Evolutionary conservation across 352 stramenopile genomes (phyloP), one percentile per base, ranked within the genome.

Genomic region (Aphanomyces invadans): DNA sequence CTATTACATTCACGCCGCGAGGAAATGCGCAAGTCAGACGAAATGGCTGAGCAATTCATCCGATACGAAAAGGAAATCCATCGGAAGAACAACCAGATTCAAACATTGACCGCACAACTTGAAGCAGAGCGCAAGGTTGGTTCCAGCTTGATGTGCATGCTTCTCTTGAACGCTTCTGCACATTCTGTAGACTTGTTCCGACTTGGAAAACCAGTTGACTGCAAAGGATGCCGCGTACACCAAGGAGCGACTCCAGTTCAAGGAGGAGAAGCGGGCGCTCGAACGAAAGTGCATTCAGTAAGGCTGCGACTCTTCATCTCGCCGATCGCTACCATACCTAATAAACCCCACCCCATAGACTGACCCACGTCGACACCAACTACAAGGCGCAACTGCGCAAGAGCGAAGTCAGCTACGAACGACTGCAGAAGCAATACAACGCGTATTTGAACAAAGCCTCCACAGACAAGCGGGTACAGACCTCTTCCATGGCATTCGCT

Each of bases 331-430:
- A n/a, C n/a, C n/a, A n/a, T n/a, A n/a, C n/a, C n/a, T n/a, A 19
- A 64, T 29, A 38, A 48, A 36, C 26, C n/a, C 42, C 21, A 29
- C 55, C 2, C 23, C 17, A 0, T 51, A 84, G 78, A 33, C 61
- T 92, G 56, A 81, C 90, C 70, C 82, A 83, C 7, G 76, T 89
- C 4, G 81, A 90, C 67, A 88, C 81, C 29, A 78, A 78, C 7
- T 90, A 78, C 62, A 90, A 89, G 51, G 77, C 84, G 3, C 81
- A 92, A 51, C 32, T 92, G 59, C 75, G 82, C 25, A 77, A 76
- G 38, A 90, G 89, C 61, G 84, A 92, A 66, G 73, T 83, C 33
- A 78, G 89, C 36, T 90, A 91, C 70, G 78, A 87, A 57, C 75
- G 84, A 4, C 65, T 92, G 12, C 75, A 78, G 44, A 90, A 90